These are phyloP conservation scores for Centaurea solstitialis DNA, from an alignment of 129 eudicot genomes.

Conservation along the genomic window DNA sequence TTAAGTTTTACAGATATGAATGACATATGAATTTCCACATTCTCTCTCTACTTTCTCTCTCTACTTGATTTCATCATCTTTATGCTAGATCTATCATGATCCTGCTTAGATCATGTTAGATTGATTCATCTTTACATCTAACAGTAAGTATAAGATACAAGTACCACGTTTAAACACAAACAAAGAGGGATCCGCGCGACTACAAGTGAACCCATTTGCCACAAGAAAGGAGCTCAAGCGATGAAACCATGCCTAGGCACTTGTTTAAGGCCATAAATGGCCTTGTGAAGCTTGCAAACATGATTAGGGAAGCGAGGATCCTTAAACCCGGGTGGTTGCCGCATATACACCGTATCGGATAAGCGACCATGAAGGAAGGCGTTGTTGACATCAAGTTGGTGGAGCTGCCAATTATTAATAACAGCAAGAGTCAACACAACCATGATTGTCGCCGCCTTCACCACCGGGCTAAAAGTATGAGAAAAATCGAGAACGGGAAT, in stretches of 20 bases:
- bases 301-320: background rate
- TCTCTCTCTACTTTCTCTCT: too few relatives aligned
- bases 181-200: background rate
- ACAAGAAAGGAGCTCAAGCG: background rate
- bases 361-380: background rate
- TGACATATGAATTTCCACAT: too few relatives aligned
- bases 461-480: background rate
- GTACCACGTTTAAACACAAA: background rate
- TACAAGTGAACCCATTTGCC: background rate
- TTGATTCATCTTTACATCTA: too few relatives aligned
- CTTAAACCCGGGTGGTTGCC: conserved; percentile 1
- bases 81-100: too few relatives aligned
- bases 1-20: too few relatives aligned
- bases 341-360: background rate
- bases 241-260: background rate
- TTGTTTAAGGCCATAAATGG: conserved; percentile 2
- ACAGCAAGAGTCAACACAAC: background rate
- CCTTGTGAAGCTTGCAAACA: conserved; percentile 5
- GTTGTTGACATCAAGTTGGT: background rate
- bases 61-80: too few relatives aligned
- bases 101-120: too few relatives aligned
- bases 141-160: background rate
- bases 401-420: background rate
- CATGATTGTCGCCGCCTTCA: background rate
- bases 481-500: background rate